Evolutionary conservation across 345 rosid species (phyloP).

Genomic region (Salix brachista): DNA sequence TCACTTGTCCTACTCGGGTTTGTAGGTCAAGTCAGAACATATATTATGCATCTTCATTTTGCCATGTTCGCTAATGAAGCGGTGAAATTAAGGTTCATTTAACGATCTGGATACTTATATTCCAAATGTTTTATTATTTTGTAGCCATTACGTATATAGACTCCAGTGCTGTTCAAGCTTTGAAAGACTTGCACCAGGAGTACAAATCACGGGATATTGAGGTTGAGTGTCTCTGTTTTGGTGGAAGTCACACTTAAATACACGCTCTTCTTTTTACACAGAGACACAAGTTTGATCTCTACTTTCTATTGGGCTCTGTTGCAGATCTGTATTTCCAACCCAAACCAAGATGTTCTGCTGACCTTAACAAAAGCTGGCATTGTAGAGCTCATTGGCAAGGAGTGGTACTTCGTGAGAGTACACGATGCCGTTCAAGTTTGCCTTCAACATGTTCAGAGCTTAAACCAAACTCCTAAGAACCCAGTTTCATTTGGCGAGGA

Average conservation of each 20-base stretch:
- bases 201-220: conserved; percentile 79
- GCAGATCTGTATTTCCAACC: conserved; percentile 88
- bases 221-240: conserved; percentile 31
- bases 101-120: background rate
- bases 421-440: conserved; percentile 97
- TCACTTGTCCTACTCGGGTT: background rate
- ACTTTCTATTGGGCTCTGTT: background rate
- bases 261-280: background rate
- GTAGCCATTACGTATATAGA: conserved; percentile 88
- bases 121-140: background rate
- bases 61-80: background rate
- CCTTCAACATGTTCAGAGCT: conserved; percentile 69
- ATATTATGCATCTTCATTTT: background rate
- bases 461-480: conserved; percentile 27
- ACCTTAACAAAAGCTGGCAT: conserved; percentile 72
- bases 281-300: background rate
- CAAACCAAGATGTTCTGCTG: conserved; percentile 71
- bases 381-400: conserved; percentile 78
- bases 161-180: conserved; percentile 89
- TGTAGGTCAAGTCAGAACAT: background rate
- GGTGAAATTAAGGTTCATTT: background rate
- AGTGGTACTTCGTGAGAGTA: conserved; percentile 89
- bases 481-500: conserved; percentile 30
- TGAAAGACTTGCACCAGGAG: conserved; percentile 85
- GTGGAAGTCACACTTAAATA: background rate